Evolutionary conservation across 169 alveolate species (phyloP), one percentile per base, ranked within the genome.

Genomic region (Plasmodium vivax): DNA sequence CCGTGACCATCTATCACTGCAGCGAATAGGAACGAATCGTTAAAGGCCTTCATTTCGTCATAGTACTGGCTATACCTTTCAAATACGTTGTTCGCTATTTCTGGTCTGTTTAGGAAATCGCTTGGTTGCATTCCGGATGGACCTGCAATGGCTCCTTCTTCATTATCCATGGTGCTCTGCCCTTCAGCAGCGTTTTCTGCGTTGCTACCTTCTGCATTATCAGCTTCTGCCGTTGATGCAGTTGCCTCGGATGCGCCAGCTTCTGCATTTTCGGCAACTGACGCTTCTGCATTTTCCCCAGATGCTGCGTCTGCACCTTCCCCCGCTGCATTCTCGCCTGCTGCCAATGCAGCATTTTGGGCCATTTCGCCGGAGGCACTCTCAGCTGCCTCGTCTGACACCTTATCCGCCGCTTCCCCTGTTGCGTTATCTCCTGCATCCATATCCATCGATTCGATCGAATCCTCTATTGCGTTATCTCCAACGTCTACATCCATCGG

Each of bases 1-100:
- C 92, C 92, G 82, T 91, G 95, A 2, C 95, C 95, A 82, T 91
- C 95, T 8, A 91, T 77, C 34, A 91, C 95, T 43, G 75, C 91
- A 1, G 92, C 75, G 83, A 81, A 91, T 23, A 91, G 12, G 75
- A 82, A 91, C 14, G 45, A 32, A 2, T 82, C 74, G 30, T 85
- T 54, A 54, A 16, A n/a, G 56, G 32, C 12, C 8, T 36, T 16
- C 27, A 41, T 36, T 14, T 41, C 19, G 23, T 62, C 32, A 83
- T 27, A 14, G 38, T n/a, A 54, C 7, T n/a, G 62, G n/a, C n/a
- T 41, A 36, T 41, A 36, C 41, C 83, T 75, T 1, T 32, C 56
- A 9, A 75, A 34, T 16, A 9, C 23, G 3, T n/a, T 36, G 3
- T n/a, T 41, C 56, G 27, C 27, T 23, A 34, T 14, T 6, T 75